phyloP scores from a whole-genome alignment of 78 protist species.

The Ministeria vibrans region DNA sequence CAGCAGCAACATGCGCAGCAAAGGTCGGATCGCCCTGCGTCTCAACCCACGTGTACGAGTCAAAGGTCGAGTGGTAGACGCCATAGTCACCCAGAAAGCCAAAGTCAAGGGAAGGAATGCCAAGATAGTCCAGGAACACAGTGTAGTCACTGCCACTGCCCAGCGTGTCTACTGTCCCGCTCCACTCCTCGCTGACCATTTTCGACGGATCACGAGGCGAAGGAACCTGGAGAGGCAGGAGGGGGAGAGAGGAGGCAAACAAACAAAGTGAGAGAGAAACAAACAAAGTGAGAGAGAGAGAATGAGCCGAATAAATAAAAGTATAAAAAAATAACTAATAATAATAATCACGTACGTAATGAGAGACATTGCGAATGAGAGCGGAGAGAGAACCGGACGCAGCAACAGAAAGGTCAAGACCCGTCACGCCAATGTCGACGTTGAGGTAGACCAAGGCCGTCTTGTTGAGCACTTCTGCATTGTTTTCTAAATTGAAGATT shows the following conservation, averaged over 20 bases:
- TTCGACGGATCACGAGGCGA: background rate
- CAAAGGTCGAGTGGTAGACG: constrained; percentile 39
- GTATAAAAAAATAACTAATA: background rate
- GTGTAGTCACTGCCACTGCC: constrained; percentile 41
- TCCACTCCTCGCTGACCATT: background rate
- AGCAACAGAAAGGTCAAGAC: no score
- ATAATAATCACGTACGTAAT: no score
- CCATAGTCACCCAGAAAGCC: constrained; percentile 21
- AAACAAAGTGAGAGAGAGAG: background rate
- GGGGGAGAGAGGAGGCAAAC: background rate
- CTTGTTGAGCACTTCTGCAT: no score
- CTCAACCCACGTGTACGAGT: constrained; percentile 25
- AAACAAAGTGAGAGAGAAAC: background rate
- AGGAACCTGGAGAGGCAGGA: background rate
- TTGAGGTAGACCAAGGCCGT: no score
- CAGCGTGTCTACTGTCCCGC: constrained; percentile 14
- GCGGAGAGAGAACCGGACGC: no score
- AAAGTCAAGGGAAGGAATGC: background rate
- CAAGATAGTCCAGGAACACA: constrained; percentile 16
- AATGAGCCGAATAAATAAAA: background rate
- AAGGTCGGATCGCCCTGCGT: constrained; percentile 18
- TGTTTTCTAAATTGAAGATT: no score
- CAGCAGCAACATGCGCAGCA: background rate
- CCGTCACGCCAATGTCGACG: no score
- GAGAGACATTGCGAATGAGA: constrained; percentile 11